A percentile compares a stretch with the other conserved stretches of the same genome.
Conservation (phyloP, 257 asterid species). For the Oldenlandia corymbosa region DNA sequence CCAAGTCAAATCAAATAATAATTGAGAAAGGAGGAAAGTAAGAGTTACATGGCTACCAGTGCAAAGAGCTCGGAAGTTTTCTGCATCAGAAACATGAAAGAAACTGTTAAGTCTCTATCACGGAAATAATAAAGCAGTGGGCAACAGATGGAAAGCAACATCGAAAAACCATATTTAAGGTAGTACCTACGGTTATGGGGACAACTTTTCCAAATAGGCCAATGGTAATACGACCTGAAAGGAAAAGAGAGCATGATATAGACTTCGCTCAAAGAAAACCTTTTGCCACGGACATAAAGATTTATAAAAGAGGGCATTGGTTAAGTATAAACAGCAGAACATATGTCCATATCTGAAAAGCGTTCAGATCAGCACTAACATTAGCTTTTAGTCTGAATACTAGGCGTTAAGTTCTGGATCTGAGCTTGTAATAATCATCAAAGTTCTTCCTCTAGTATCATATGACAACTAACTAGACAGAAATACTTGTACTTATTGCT, state of each 20-base stretch:
- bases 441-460: constrained; percentile 1
- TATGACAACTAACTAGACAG: background rate
- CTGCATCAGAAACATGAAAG: constrained; percentile 40
- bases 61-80: constrained; percentile 96
- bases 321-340: background rate
- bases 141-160: constrained; percentile 1
- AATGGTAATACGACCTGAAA: constrained; percentile 75
- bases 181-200: constrained; percentile 76
- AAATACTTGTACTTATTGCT: background rate
- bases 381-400: background rate
- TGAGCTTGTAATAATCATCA: background rate
- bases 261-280: background rate
- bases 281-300: background rate
- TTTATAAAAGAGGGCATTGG: background rate
- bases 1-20: constrained; percentile 9
- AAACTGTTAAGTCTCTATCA: background rate
- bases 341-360: no score
- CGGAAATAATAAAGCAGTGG: background rate
- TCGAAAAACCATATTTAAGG: constrained; percentile 3
- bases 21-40: constrained; percentile 33
- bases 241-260: background rate
- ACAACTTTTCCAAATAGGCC: constrained; percentile 80
- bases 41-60: constrained; percentile 77
- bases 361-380: background rate
- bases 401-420: background rate